Percentiles rank a stretch among this genome's conserved stretches.
Evolutionary conservation across 768 basidiomycete genomes (phyloP).

Genomic region (Russula griseocarnosa): DNA sequence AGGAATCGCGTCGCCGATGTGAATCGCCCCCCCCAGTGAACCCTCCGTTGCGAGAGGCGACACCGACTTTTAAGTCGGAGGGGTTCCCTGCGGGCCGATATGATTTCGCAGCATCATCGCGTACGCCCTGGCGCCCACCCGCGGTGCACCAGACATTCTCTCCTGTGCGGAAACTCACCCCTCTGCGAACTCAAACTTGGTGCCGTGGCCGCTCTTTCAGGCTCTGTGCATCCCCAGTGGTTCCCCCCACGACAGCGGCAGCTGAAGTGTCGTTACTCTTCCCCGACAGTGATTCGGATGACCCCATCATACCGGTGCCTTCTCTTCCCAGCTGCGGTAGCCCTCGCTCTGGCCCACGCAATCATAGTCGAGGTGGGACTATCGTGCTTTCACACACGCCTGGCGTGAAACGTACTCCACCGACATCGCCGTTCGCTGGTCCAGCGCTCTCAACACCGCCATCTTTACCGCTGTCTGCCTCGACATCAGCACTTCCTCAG

Average conservation of each 20-base stretch:
- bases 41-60: conserved; percentile 17
- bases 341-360: conserved; percentile 12
- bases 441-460: neutral
- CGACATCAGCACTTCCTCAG: conserved; percentile 6
- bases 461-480: neutral
- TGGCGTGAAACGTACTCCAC: conserved; percentile 21
- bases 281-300: conserved; percentile 20
- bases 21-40: conserved; percentile 23
- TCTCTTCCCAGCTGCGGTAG: conserved; percentile 5
- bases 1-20: conserved; percentile 24
- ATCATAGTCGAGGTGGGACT: conserved; percentile 20
- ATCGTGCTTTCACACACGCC: conserved; percentile 7
- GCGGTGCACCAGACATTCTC: conserved; percentile 29
- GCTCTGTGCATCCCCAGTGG: neutral
- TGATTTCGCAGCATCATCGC: conserved; percentile 51
- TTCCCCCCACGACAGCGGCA: neutral
- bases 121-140: conserved; percentile 43
- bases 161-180: conserved; percentile 50
- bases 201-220: conserved; percentile 37
- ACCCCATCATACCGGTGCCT: conserved; percentile 17
- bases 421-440: conserved; percentile 14
- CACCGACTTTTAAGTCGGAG: conserved; percentile 33
- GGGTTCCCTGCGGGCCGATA: conserved; percentile 53
- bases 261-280: neutral
- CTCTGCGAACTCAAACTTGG: conserved; percentile 34